These are phyloP conservation scores for Clavariopsis aquatica DNA, from an alignment of 495 filamentous ascomycete genomes.

Conservation along the genomic window DNA sequence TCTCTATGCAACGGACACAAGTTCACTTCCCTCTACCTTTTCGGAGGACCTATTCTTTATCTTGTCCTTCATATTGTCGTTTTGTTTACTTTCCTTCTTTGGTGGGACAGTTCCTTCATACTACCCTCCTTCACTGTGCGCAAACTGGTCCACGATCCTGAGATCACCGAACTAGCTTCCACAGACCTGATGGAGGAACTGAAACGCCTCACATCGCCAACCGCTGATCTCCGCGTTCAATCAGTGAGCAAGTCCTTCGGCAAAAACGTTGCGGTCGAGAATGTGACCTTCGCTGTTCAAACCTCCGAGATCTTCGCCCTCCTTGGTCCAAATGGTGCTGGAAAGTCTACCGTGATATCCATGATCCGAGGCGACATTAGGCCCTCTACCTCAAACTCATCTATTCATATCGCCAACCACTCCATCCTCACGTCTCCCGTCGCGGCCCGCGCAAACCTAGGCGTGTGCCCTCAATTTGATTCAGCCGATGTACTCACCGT, in stretches of 20 bases:
- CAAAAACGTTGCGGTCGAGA: constrained; percentile 68
- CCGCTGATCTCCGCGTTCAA: constrained; percentile 65
- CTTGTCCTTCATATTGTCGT: constrained; percentile 68
- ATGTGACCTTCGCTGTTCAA: constrained; percentile 76
- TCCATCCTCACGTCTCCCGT: constrained; percentile 63
- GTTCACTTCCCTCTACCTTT: constrained; percentile 63
- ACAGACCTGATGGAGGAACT: constrained; percentile 53
- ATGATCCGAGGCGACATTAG: constrained; percentile 76
- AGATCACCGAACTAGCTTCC: constrained; percentile 51
- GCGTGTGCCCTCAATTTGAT: constrained; percentile 75
- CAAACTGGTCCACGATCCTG: constrained; percentile 49
- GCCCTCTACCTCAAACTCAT: constrained; percentile 49
- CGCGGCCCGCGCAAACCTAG: constrained; percentile 67
- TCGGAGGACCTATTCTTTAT: constrained; percentile 78
- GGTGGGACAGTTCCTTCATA: constrained; percentile 61
- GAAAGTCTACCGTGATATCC: constrained; percentile 82
- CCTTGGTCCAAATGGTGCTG: constrained; percentile 84
- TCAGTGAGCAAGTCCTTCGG: constrained; percentile 75
- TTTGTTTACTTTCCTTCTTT: constrained; percentile 68
- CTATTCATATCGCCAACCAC: constrained; percentile 71
- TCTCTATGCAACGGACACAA: background rate
- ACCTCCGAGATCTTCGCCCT: constrained; percentile 80
- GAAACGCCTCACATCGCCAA: constrained; percentile 51
- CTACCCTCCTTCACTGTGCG: constrained; percentile 49
- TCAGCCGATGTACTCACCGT: constrained; percentile 54